Base-by-base conservation (phyloP, 1,139 yeast species). In the Sugiyamaella xylanicola region DNA sequence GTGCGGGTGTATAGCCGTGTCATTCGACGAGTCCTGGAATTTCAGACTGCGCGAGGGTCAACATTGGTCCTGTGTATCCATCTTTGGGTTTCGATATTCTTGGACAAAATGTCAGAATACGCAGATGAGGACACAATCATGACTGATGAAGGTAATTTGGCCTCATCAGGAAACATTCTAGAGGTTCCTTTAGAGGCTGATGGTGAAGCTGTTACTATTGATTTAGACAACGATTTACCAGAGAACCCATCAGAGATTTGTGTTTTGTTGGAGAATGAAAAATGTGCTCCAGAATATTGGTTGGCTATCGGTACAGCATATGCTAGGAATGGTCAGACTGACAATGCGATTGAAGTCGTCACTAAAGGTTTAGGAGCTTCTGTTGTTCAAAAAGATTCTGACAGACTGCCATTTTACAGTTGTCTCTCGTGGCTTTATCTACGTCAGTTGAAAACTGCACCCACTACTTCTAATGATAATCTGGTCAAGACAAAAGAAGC, bases 241-340 rank as follows among this genome's bases (percentile, higher is more conserved):
- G 96, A 88, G 20, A 96, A 91, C 68, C 87, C 96, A 4, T 79
- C 83, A 53, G 98, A 93, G 67, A 77, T 93, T 63, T 85, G 87
- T 63, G 81, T 82, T 40, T 80, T 93, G 61, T 76, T 93, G 62
- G 86, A 86, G 59, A 89, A 87, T 60, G 97, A 91, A 72, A 81
- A 80, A 56, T 86, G 95, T 59, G 84, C 83, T 35, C 77, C 81
- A 53, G 84, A 85, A 67, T 88, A 84, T 72, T 93, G 99, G 99
- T 73, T 89, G 20, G 80, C 87, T 15, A 84, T 91, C 57, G 93
- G 96, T 0, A 71, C 84, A 54, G 96, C 95, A 0, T 93, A 92
- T 71, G 85, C 87, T 37, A 78, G 83, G 54, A 79, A 79, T 53
- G 82, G 81, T 4, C 81, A 81, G 64, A 66, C 81, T 9, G 77